Base-by-base conservation (phyloP, 257 asterid genomes). In the Apocynum venetum region DNA sequence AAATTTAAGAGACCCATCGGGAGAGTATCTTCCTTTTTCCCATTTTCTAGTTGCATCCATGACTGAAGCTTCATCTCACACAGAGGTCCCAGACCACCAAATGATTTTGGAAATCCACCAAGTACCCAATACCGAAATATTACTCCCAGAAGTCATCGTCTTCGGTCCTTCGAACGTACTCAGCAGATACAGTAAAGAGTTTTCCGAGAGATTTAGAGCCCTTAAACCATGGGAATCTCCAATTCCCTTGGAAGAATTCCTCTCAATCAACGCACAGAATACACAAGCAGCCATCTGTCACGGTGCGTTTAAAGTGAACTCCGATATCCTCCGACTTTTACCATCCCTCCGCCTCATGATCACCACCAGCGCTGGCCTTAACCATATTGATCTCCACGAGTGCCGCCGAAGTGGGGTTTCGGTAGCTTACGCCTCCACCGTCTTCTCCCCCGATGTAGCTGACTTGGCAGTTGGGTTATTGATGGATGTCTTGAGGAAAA, bases 331-430 rank as follows among this genome's bases (percentile, higher is more conserved):
- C 75, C 0, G n/a, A 46, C 74, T 15, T 11, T 79, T 93, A 36
- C 98, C 97, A 9, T 82, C 90, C 2, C 90, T 92, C 19, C 80
- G 88, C 38, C 66, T 90, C 15, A 61, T 93, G 3, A 78, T 87
- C 73, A 79, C 91, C 73, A 63, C 87, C 76, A 90, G 94, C 83
- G 88, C 91, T 63, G 98, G 98, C 61, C 31, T 88, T 47, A 36
- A 93, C 81, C 89, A 89, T 78, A 83, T 93, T 8, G 97, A 93
- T 72, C 85, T 92, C 3, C 25, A 13, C 2, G 94, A 89, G 87
- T 92, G 97, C 76, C 94, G 94, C 82, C 89, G 85, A 81, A 88
- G 89, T 19, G 89, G 90, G 76, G 77, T 93, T 53, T 61, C 88
- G 9, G 81, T 90, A 59, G 88, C 95, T 25, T 75, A 84, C 71